Percentiles rank a stretch among this genome's conserved stretches.
These are phyloP conservation scores for Phlyctochytrium bullatum DNA, from an alignment of 192 early-diverging fungal genomes.

Conservation along the genomic window DNA sequence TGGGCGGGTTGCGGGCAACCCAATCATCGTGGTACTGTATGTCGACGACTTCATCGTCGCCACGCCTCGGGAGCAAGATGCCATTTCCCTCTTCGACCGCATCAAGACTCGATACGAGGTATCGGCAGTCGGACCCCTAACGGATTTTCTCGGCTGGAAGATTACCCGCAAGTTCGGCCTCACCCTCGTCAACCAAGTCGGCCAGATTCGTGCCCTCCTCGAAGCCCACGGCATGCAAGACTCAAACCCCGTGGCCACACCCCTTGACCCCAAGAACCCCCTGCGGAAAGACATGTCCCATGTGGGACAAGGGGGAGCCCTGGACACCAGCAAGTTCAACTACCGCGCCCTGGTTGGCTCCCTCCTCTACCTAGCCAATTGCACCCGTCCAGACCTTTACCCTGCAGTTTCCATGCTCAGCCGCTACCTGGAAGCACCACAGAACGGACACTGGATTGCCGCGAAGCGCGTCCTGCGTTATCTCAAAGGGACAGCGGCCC, in stretches of 20 bases:
- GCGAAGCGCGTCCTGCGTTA: neutral
- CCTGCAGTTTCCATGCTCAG: neutral
- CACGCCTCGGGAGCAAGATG: neutral
- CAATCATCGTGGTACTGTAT: conserved; percentile 6
- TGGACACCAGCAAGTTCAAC: neutral
- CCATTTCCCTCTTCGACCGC: no score
- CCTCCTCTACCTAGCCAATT: neutral
- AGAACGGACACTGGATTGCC: neutral
- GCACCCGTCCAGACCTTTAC: neutral
- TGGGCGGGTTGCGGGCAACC: neutral
- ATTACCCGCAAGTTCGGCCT: neutral
- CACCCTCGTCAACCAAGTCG: neutral
- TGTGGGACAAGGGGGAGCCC: neutral
- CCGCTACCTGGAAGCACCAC: neutral
- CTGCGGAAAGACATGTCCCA: neutral
- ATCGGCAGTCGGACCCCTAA: no score
- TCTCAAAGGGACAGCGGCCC: neutral
- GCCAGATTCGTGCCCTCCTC: neutral
- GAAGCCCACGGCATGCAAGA: neutral
- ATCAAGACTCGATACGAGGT: no score
- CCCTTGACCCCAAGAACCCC: neutral
- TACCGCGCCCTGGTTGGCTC: neutral
- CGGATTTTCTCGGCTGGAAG: no score
- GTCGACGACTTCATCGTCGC: neutral
- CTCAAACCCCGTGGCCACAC: neutral